phyloP scores from a whole-genome alignment of 768 basidiomycete genomes.

The Leccinum boreale region DNA sequence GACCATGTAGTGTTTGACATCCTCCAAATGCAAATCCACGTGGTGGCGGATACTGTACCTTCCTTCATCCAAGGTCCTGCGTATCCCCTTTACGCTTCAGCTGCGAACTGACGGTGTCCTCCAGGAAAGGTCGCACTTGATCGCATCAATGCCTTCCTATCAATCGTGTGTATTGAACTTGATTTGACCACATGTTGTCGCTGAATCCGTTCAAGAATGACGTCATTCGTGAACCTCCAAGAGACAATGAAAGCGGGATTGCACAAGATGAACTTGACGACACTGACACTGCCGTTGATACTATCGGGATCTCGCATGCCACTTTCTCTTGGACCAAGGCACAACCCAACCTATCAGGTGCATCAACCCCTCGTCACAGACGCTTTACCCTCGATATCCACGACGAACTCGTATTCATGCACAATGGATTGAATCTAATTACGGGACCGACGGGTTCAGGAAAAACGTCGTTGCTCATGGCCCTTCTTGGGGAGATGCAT shows the following conservation, averaged over 20 bases:
- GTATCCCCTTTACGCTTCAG: constrained; percentile 25
- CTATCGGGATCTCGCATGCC: constrained; percentile 5
- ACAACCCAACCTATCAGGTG: not conserved
- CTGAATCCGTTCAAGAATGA: constrained; percentile 2
- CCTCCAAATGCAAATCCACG: not conserved
- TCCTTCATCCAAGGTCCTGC: constrained; percentile 3
- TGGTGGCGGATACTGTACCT: not conserved
- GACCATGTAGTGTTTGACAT: not conserved
- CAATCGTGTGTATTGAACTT: not conserved
- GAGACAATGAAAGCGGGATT: not conserved
- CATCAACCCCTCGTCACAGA: constrained; percentile 20
- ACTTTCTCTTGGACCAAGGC: constrained; percentile 8
- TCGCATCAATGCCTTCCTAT: constrained; percentile 8
- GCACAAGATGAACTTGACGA: not conserved
- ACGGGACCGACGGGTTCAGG: constrained; percentile 59
- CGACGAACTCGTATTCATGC: constrained; percentile 53
- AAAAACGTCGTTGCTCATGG: constrained; percentile 66
- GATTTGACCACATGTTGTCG: not conserved
- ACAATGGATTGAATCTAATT: constrained; percentile 50
- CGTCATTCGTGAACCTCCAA: not conserved
- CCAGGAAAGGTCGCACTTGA: constrained; percentile 13
- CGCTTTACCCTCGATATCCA: constrained; percentile 48
- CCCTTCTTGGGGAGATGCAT: constrained; percentile 63
- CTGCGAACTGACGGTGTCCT: constrained; percentile 5
- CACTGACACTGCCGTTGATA: not conserved